Evolutionary conservation across 2,329 filamentous ascomycete species (phyloP).

Genomic region (Cladophialophora yegresii): DNA sequence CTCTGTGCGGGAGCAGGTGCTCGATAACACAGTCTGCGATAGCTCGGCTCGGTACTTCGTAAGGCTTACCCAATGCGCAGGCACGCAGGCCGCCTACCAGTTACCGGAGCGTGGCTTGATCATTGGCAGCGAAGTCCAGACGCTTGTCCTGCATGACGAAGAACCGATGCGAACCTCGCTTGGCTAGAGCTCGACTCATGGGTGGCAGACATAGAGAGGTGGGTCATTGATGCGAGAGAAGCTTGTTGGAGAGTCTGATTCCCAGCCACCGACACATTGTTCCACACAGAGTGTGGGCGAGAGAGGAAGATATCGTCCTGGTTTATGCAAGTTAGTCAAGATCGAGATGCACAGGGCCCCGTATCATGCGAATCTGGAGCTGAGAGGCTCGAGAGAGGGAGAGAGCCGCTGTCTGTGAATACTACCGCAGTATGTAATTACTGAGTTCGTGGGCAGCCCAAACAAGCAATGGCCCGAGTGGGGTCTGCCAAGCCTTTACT

Average conservation of each 20-base stretch:
- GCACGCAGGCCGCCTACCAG: neutral
- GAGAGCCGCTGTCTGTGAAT: neutral
- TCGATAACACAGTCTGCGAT: neutral
- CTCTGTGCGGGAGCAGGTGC: neutral
- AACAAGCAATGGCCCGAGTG: neutral
- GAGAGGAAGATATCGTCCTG: neutral
- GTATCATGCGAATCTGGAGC: neutral
- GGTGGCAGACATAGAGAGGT: slow-evolving; percentile 3
- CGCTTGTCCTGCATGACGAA: neutral
- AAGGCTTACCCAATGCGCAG: neutral
- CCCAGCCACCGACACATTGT: slow-evolving; percentile 17
- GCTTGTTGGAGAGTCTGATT: slow-evolving; percentile 3
- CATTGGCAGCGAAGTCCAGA: neutral
- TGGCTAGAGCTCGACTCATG: neutral
- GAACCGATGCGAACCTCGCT: slow-evolving; percentile 12
- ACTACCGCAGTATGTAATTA: no score
- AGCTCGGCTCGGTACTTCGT: neutral
- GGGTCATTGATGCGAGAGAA: slow-evolving; percentile 8
- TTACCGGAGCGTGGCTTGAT: neutral
- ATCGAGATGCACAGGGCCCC: neutral
- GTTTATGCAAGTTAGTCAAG: no score
- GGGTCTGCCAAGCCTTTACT: neutral
- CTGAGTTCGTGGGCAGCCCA: neutral
- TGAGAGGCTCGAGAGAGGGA: neutral
- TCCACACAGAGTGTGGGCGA: slow-evolving; percentile 7